These are phyloP conservation scores for Yamadazyma akitaensis DNA, from an alignment of 805 yeast genomes.

Conservation along the genomic window DNA sequence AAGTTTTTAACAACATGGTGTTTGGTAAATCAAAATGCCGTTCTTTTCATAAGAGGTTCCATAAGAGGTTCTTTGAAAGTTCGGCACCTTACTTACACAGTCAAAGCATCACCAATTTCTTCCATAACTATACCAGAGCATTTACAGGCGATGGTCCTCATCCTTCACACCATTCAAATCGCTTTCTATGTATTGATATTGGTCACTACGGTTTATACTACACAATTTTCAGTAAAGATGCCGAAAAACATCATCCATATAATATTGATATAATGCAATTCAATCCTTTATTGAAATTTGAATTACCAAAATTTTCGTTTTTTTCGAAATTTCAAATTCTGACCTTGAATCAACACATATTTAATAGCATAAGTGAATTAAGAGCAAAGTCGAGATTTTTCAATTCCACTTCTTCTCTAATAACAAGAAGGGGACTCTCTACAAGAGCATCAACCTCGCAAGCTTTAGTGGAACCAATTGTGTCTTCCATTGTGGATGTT, in stretches of 20 bases:
- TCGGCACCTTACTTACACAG: conserved; percentile 11
- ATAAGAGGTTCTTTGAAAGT: conserved; percentile 13
- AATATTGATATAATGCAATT: conserved; percentile 4
- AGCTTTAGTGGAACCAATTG: background rate
- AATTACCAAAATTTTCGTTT: conserved; percentile 4
- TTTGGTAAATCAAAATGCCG: conserved; percentile 3
- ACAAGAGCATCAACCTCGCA: background rate
- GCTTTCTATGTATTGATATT: conserved; percentile 26
- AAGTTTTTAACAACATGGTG: background rate
- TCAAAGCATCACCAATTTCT: conserved; percentile 10
- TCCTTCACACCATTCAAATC: conserved; percentile 16
- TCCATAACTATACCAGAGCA: conserved; percentile 9
- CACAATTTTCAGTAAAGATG: conserved; percentile 37
- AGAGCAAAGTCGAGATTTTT: conserved; percentile 20
- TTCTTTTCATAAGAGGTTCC: conserved; percentile 9
- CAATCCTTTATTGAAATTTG: background rate
- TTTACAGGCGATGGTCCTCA: conserved; percentile 18
- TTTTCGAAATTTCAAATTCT: conserved; percentile 24
- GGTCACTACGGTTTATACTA: conserved; percentile 46
- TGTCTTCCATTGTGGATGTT: background rate
- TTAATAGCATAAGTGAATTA: conserved; percentile 23
- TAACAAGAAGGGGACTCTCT: conserved; percentile 9
- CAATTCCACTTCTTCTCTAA: conserved; percentile 20
- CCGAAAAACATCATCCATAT: conserved; percentile 6
- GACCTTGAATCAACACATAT: conserved; percentile 28